phyloP scores from a whole-genome alignment of 1,284 basidiomycete genomes.

The Ganoderma multipileum region DNA sequence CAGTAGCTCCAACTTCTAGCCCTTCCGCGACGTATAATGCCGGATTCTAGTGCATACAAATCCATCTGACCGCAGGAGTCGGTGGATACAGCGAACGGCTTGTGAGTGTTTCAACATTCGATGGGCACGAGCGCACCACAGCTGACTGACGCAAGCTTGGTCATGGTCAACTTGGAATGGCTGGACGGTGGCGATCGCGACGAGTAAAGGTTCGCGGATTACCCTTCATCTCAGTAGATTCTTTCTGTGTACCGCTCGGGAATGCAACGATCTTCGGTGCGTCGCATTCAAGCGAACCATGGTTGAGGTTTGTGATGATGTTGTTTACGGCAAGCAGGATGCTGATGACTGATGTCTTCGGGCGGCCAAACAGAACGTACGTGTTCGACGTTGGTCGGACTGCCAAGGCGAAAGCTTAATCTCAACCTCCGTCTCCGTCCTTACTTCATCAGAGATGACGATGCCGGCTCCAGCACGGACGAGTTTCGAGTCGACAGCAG shows the following conservation, averaged over 20 bases:
- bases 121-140: background rate
- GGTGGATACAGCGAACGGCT: background rate
- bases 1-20: background rate
- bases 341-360: background rate
- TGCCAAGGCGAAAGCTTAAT: background rate
- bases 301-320: background rate
- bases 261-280: background rate
- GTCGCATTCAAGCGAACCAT: background rate
- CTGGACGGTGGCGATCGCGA: background rate
- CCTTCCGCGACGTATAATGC: background rate
- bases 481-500: background rate
- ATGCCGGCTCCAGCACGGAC: background rate
- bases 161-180: background rate
- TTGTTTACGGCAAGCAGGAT: background rate
- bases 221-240: too few species aligned
- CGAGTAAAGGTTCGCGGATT: background rate
- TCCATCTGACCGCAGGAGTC: background rate
- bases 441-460: background rate
- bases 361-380: background rate
- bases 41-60: background rate
- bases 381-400: background rate
- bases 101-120: background rate
- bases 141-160: background rate
- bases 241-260: background rate
- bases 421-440: background rate